phyloP scores from a whole-genome alignment of 768 basidiomycete species.

The Hericium alpestre region DNA sequence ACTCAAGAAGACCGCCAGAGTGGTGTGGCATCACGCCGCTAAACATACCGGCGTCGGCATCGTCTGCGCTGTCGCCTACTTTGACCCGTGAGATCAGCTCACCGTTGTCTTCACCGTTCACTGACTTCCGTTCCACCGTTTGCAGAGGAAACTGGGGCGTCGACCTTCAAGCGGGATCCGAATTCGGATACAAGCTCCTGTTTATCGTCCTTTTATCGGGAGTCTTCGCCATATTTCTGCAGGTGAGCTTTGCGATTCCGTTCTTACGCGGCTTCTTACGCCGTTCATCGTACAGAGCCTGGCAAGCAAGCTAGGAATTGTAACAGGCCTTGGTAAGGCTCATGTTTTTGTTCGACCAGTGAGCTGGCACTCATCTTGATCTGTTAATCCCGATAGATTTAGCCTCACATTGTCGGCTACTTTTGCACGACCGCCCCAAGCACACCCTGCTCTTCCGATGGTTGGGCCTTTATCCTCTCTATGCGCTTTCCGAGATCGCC shows the following conservation, averaged over 20 bases:
- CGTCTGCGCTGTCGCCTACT: constrained; percentile 82
- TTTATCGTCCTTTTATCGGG: constrained; percentile 84
- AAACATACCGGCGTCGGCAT: constrained; percentile 77
- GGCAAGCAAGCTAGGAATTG: constrained; percentile 71
- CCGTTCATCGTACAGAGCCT: constrained; percentile 38
- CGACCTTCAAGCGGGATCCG: constrained; percentile 77
- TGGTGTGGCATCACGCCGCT: constrained; percentile 32
- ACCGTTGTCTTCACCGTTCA: neutral
- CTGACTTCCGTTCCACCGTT: neutral
- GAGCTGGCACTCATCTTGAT: neutral
- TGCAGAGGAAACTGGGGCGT: constrained; percentile 74
- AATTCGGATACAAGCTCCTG: constrained; percentile 70
- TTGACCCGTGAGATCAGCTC: constrained; percentile 59
- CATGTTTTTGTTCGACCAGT: neutral
- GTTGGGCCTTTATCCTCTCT: constrained; percentile 36
- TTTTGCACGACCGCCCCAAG: constrained; percentile 33
- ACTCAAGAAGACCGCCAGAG: neutral
- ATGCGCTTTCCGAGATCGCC: constrained; percentile 36
- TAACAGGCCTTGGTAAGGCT: constrained; percentile 63
- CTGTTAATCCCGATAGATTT: constrained; percentile 24
- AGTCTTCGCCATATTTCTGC: constrained; percentile 72
- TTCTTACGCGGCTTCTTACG: neutral
- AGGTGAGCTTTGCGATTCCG: constrained; percentile 31
- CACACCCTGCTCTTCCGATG: constrained; percentile 30
- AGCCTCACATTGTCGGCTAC: constrained; percentile 37